phyloP scores from a whole-genome alignment of 2,329 filamentous ascomycete species.

The Lasiodiplodia sp. region DNA sequence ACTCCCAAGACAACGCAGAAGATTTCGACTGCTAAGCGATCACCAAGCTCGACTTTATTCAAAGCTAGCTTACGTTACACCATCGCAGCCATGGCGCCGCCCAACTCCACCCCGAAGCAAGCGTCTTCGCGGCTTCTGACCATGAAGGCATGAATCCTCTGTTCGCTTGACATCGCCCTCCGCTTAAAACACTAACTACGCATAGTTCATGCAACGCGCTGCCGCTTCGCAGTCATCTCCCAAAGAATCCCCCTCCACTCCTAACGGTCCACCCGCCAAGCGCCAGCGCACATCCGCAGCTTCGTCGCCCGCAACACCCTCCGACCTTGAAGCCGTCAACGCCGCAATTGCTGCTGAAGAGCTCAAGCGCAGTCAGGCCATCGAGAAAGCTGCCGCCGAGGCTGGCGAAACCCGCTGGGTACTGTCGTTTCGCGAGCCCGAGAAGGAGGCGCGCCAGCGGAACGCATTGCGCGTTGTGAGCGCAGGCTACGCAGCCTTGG shows the following conservation, averaged over 20 bases:
- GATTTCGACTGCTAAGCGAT: not conserved
- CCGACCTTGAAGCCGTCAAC: slow-evolving; percentile 67
- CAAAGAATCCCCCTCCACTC: slow-evolving; percentile 56
- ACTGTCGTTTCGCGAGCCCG: slow-evolving; percentile 60
- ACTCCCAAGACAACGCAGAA: not conserved
- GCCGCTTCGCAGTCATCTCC: slow-evolving; percentile 64
- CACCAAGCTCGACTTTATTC: not conserved
- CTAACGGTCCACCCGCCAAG: slow-evolving; percentile 66
- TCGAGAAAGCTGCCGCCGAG: slow-evolving; percentile 68
- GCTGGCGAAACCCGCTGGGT: slow-evolving; percentile 79
- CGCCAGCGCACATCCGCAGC: slow-evolving; percentile 63
- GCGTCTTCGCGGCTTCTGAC: slow-evolving; percentile 83
- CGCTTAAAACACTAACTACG: slow-evolving; percentile 31
- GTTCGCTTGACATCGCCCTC: not conserved
- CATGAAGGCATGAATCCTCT: slow-evolving; percentile 71
- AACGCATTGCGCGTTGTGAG: slow-evolving; percentile 62
- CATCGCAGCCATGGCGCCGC: slow-evolving; percentile 19
- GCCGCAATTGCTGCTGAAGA: slow-evolving; percentile 73
- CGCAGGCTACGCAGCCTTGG: slow-evolving; percentile 62
- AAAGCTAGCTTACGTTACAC: slow-evolving; percentile 2
- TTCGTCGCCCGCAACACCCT: slow-evolving; percentile 39
- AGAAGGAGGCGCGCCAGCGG: slow-evolving; percentile 50
- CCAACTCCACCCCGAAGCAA: slow-evolving; percentile 21
- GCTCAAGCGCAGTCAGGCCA: slow-evolving; percentile 62
- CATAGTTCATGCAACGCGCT: slow-evolving; percentile 77